Conservation (phyloP, 108 stramenopile genomes). For the Tribonema minus region DNA sequence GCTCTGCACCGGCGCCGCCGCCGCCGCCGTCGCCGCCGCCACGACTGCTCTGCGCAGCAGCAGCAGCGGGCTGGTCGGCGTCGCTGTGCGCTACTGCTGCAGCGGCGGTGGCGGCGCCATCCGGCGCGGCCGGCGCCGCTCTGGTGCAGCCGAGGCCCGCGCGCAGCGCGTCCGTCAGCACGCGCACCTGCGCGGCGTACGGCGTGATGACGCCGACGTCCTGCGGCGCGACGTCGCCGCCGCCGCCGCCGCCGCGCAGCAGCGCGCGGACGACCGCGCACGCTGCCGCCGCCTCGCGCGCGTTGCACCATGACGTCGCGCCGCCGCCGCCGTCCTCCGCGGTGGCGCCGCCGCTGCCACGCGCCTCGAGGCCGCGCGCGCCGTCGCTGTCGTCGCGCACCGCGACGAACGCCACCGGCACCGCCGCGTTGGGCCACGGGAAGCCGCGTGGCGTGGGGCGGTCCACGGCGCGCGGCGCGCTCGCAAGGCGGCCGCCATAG, state of each 20-base stretch:
- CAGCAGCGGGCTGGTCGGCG: no score
- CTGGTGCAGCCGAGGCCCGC: slow-evolving; percentile 3
- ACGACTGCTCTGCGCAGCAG: no score
- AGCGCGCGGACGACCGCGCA: slow-evolving; percentile 18
- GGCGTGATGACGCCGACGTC: slow-evolving; percentile 47
- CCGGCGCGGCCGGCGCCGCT: not conserved
- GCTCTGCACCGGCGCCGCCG: not conserved
- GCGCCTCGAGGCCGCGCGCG: not conserved
- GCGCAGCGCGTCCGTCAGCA: slow-evolving; percentile 29
- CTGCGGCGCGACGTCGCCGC: not conserved
- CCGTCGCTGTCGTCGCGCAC: not conserved
- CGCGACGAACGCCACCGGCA: slow-evolving; percentile 26
- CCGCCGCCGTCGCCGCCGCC: not conserved
- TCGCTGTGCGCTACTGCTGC: no score
- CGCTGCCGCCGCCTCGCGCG: slow-evolving; percentile 38
- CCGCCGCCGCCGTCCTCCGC: slow-evolving; percentile 1
- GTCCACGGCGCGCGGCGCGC: not conserved
- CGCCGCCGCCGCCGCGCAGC: slow-evolving; percentile 3
- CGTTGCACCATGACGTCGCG: slow-evolving; percentile 35
- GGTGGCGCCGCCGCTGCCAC: not conserved
- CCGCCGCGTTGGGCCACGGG: slow-evolving; percentile 12
- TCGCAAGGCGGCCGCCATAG: slow-evolving; percentile 19
- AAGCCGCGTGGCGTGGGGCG: slow-evolving; percentile 23
- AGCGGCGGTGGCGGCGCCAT: not conserved
- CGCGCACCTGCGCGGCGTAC: slow-evolving; percentile 38